Percentiles rank a stretch among this genome's conserved stretches.
Conservation (phyloP, 2,329 filamentous ascomycete species). For the Domatiomyces catenatus region DNA sequence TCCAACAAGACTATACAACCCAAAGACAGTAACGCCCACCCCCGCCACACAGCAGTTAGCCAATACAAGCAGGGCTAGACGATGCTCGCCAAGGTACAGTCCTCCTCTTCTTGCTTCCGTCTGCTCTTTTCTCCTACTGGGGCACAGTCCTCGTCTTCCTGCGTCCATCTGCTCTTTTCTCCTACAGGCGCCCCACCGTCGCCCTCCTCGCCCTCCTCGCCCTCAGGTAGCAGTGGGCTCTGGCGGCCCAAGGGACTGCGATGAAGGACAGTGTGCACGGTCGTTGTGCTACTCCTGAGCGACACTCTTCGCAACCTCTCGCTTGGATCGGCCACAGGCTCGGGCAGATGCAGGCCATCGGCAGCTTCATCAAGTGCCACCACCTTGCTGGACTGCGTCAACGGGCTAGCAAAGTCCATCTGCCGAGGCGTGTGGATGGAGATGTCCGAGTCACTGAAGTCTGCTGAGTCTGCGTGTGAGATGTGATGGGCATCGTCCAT, state of each 20-base stretch:
- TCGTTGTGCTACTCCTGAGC: neutral
- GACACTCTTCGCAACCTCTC: constrained; percentile 2
- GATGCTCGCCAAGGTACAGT: too few relatives aligned
- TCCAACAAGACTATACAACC: too few relatives aligned
- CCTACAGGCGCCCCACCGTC: neutral
- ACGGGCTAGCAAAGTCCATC: neutral
- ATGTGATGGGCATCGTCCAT: neutral
- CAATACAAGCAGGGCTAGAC: too few relatives aligned
- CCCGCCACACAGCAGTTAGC: too few relatives aligned
- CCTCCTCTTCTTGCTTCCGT: neutral
- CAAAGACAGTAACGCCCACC: too few relatives aligned
- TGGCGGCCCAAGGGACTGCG: constrained; percentile 11
- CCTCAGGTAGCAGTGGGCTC: constrained; percentile 3
- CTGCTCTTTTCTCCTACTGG: neutral
- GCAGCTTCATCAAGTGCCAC: too few relatives aligned
- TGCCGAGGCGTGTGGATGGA: constrained; percentile 15
- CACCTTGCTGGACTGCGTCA: too few relatives aligned
- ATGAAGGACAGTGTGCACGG: neutral
- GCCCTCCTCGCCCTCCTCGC: neutral
- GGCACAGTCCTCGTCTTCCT: neutral
- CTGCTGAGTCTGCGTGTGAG: constrained; percentile 1
- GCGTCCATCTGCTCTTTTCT: neutral
- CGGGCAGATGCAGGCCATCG: neutral
- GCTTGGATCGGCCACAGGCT: neutral
- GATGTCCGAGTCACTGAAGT: constrained; percentile 16